Percentiles rank a stretch among this genome's conserved stretches.
phyloP scores from a whole-genome alignment of 2,329 filamentous ascomycete species.

The Monosporascus sp. region DNA sequence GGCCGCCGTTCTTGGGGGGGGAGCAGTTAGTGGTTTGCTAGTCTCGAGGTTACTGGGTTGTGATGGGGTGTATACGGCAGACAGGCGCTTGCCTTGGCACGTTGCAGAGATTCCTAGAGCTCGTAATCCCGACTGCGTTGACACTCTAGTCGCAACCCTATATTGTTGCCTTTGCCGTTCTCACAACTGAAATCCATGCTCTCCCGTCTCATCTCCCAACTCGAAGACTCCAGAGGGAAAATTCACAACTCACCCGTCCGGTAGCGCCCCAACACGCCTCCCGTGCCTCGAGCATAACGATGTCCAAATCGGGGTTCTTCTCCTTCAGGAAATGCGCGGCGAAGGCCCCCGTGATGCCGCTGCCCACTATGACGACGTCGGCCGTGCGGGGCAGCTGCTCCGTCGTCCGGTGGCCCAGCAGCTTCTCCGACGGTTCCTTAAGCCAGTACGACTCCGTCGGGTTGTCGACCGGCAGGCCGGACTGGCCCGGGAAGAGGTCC shows the following conservation, averaged over 20 bases:
- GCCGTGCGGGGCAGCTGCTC: conserved; percentile 53
- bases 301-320: conserved; percentile 38
- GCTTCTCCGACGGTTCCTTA: conserved; percentile 55
- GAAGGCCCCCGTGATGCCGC: conserved; percentile 71
- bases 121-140: no score
- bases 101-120: no score
- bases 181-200: no score
- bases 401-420: conserved; percentile 66
- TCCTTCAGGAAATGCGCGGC: conserved; percentile 59
- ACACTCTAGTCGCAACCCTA: no score
- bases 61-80: background rate
- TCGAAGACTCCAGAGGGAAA: background rate
- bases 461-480: conserved; percentile 54
- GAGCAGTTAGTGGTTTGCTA: conserved; percentile 1
- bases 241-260: conserved; percentile 54
- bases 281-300: conserved; percentile 71
- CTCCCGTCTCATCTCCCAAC: no score
- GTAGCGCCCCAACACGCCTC: conserved; percentile 82
- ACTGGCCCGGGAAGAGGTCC: conserved; percentile 26
- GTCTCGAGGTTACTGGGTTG: no score
- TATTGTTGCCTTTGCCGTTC: background rate
- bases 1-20: conserved; percentile 54
- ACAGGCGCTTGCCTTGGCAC: no score
- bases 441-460: conserved; percentile 72
- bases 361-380: conserved; percentile 69